Conservation (phyloP, 1,139 yeast species). For the Taphrina pruni region DNA sequence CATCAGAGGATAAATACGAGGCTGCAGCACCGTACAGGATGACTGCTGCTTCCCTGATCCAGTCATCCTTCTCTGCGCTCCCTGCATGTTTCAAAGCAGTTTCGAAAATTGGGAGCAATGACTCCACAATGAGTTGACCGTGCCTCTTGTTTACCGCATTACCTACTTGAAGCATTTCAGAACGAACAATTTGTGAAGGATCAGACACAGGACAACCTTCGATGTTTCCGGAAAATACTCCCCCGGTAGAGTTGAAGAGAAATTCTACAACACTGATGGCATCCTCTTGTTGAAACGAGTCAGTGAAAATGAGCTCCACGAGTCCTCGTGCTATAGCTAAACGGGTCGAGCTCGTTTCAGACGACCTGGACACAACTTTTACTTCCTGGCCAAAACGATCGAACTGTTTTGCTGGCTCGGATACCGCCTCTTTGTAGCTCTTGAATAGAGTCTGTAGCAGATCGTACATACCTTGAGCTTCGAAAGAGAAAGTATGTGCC, state of each 20-base stretch:
- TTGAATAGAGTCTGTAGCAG: constrained; percentile 59
- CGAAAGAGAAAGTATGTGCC: constrained; percentile 78
- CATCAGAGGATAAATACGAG: constrained; percentile 71
- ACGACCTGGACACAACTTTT: not conserved
- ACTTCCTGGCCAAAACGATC: constrained; percentile 34
- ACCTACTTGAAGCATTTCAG: constrained; percentile 90
- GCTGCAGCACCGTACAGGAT: constrained; percentile 88
- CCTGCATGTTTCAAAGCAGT: constrained; percentile 54
- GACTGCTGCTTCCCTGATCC: constrained; percentile 77
- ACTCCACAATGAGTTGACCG: constrained; percentile 70
- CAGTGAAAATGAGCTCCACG: constrained; percentile 61
- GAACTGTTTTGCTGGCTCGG: constrained; percentile 21
- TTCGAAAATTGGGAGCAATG: constrained; percentile 79
- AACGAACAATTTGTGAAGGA: constrained; percentile 71
- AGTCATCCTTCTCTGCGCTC: constrained; percentile 61
- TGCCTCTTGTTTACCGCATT: constrained; percentile 67
- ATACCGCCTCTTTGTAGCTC: constrained; percentile 49
- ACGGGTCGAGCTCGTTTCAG: constrained; percentile 10
- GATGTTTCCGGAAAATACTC: constrained; percentile 48
- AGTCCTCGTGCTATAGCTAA: constrained; percentile 62
- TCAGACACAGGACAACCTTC: constrained; percentile 70
- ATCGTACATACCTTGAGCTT: constrained; percentile 74
- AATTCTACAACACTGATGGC: constrained; percentile 49
- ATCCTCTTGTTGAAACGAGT: constrained; percentile 45
- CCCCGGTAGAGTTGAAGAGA: constrained; percentile 56